Evolutionary conservation across 805 yeast genomes (phyloP).

Genomic region (Suhomyces prunicola): DNA sequence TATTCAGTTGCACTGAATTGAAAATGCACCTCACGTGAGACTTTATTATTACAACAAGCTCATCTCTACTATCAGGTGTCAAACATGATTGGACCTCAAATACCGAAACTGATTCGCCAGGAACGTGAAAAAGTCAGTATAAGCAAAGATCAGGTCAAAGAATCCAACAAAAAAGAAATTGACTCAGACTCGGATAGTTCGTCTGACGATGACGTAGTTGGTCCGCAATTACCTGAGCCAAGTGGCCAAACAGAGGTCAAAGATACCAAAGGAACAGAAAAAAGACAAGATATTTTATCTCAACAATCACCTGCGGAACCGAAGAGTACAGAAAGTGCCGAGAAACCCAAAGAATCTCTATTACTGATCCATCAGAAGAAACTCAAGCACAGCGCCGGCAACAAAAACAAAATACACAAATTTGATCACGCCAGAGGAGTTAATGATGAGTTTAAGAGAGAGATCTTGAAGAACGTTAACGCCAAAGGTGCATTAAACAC

Average conservation of each 20-base stretch:
- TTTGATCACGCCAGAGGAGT: slow-evolving; percentile 7
- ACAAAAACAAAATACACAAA: slow-evolving; percentile 3
- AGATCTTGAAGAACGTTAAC: slow-evolving; percentile 7
- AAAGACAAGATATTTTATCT: background rate
- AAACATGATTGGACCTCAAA: slow-evolving; percentile 3
- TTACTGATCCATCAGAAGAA: slow-evolving; percentile 2
- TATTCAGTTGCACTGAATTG: background rate
- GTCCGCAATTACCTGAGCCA: background rate
- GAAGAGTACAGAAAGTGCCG: background rate
- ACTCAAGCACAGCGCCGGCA: background rate
- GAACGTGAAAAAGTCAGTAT: background rate
- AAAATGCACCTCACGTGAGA: background rate
- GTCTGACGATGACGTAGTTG: slow-evolving; percentile 2
- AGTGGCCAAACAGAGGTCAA: background rate
- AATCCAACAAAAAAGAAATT: background rate
- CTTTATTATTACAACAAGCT: background rate
- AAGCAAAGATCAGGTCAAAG: background rate
- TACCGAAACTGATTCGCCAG: slow-evolving; percentile 1
- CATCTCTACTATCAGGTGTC: background rate
- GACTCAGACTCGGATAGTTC: background rate
- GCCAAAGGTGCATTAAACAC: slow-evolving; percentile 8
- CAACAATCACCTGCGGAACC: background rate
- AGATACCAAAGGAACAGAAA: background rate
- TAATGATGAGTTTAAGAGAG: slow-evolving; percentile 10
- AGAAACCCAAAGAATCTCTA: background rate